Conservation (phyloP, 2,329 filamentous ascomycete genomes). For the Coccinonectria pachysandricola region DNA sequence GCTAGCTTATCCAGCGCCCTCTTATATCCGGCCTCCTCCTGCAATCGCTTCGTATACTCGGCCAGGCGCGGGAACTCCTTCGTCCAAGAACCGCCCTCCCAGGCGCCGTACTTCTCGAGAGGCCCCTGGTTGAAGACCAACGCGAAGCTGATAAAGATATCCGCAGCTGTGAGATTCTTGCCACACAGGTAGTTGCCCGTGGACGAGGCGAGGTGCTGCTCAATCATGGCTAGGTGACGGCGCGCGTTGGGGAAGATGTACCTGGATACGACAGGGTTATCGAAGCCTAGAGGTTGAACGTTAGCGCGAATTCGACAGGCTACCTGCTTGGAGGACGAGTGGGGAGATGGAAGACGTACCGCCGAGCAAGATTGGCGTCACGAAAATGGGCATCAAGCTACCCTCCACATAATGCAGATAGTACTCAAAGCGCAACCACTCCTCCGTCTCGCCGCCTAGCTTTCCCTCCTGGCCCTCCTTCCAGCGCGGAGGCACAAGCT, state of each 20-base stretch:
- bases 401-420: constrained; percentile 81
- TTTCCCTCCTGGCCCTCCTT: constrained; percentile 47
- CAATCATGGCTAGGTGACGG: constrained; percentile 38
- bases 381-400: constrained; percentile 62
- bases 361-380: constrained; percentile 51
- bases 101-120: constrained; percentile 31
- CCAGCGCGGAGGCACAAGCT: constrained; percentile 43
- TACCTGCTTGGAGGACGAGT: no score
- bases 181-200: constrained; percentile 40
- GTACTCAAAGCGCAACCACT: constrained; percentile 52
- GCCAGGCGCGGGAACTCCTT: constrained; percentile 33
- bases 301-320: not conserved
- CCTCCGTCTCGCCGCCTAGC: constrained; percentile 50
- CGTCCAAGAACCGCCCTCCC: constrained; percentile 30
- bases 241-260: constrained; percentile 39
- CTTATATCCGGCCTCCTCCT: constrained; percentile 37
- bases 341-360: constrained; percentile 27
- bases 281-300: constrained; percentile 31
- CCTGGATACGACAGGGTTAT: constrained; percentile 27
- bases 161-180: constrained; percentile 37
- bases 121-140: constrained; percentile 33
- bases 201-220: constrained; percentile 37
- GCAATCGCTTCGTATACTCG: constrained; percentile 36
- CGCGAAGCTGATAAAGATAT: constrained; percentile 44
- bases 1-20: constrained; percentile 38